Conservation (phyloP, 306 rosid genomes). For the Pachyrhizus erosus region DNA sequence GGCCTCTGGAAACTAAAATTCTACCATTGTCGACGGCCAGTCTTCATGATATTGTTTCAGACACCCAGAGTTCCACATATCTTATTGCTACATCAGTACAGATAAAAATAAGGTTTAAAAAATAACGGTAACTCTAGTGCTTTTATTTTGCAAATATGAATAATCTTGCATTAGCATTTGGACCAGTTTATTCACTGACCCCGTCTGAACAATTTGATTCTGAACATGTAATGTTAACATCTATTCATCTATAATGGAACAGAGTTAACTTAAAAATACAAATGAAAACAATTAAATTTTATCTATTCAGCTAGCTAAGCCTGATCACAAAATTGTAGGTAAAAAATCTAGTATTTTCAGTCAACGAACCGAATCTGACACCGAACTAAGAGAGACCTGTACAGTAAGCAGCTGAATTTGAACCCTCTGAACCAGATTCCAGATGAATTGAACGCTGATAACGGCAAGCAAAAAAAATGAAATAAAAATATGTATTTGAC, state of each 20-base stretch:
- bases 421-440: constrained; percentile 48
- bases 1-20: too few relatives aligned
- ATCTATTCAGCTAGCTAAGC: constrained; percentile 44
- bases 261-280: constrained; percentile 43
- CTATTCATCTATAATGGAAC: constrained; percentile 36
- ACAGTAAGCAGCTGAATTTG: constrained; percentile 55
- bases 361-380: constrained; percentile 34
- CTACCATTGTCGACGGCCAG: too few relatives aligned
- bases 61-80: not conserved
- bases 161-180: constrained; percentile 8
- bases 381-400: constrained; percentile 52
- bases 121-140: not conserved
- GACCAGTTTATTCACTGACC: constrained; percentile 22
- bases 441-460: constrained; percentile 45
- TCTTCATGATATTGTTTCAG: not conserved
- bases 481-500: constrained; percentile 12
- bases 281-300: constrained; percentile 11
- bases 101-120: not conserved
- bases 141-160: constrained; percentile 5
- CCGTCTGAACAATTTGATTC: constrained; percentile 16
- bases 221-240: constrained; percentile 32
- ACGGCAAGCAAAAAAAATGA: constrained; percentile 30
- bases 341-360: constrained; percentile 39
- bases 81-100: not conserved
- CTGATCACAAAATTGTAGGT: constrained; percentile 36